phyloP scores from a whole-genome alignment of 1,284 basidiomycete species.

The Ceratobasidium sp. region DNA sequence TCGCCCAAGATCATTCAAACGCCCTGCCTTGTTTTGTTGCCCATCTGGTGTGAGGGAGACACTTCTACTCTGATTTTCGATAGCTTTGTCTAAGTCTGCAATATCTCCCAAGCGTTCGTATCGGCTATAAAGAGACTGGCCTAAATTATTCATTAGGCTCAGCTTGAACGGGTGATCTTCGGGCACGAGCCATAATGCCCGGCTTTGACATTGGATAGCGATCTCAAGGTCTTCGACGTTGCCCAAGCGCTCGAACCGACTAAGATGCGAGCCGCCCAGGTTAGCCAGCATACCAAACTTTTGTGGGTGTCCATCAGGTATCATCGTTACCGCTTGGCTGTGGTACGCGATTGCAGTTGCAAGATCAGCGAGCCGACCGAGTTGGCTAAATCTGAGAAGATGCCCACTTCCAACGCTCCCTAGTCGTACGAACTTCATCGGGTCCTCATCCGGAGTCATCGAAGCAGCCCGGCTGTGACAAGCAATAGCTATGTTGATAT shows the following conservation, averaged over 20 bases:
- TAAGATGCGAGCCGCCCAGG: neutral
- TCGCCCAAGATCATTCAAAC: neutral
- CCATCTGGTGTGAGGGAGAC: neutral
- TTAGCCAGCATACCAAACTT: neutral
- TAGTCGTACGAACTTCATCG: neutral
- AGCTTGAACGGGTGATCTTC: neutral
- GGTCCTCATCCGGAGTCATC: neutral
- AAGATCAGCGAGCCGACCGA: neutral
- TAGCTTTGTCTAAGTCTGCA: slow-evolving; percentile 5
- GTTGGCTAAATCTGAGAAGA: neutral
- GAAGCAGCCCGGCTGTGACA: neutral
- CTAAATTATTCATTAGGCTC: neutral
- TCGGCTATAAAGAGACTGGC: neutral
- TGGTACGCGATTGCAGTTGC: neutral
- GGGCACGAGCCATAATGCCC: neutral
- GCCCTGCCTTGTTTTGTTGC: neutral
- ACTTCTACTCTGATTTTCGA: neutral
- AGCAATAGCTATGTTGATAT: slow-evolving; percentile 12
- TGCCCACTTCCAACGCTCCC: neutral
- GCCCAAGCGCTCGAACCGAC: neutral
- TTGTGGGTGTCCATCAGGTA: no score
- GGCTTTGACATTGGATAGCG: neutral
- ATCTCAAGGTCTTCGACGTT: neutral
- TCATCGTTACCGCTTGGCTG: no score
- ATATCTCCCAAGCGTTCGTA: slow-evolving; percentile 6